A percentile compares a stretch with the other conserved stretches of the same genome.
These are phyloP conservation scores for Cystofilobasidium macerans DNA, from an alignment of 768 basidiomycete genomes.

Conservation along the genomic window DNA sequence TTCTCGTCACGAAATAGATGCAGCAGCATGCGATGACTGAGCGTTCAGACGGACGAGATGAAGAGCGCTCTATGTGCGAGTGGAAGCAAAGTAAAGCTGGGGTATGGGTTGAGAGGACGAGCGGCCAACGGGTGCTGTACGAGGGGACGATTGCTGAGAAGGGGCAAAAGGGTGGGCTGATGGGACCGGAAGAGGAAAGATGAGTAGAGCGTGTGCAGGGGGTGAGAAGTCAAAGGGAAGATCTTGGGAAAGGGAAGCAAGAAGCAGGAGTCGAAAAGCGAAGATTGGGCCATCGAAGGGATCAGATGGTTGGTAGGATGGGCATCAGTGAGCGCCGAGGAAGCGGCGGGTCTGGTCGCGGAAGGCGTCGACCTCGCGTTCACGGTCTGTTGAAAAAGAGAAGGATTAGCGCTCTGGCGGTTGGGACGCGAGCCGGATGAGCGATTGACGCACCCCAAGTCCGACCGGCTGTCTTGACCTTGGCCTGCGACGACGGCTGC, in stretches of 20 bases:
- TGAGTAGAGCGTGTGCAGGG: background rate
- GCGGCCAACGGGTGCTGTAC: background rate
- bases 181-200: background rate
- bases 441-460: background rate
- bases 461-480: background rate
- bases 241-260: no score
- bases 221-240: no score
- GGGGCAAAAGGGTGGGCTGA: background rate
- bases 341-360: background rate
- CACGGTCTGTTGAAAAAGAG: background rate
- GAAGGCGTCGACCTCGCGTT: background rate
- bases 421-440: background rate
- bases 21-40: no score
- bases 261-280: no score
- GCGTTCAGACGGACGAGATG: no score
- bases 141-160: background rate
- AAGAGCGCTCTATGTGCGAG: no score
- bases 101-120: background rate
- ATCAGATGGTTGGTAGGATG: no score
- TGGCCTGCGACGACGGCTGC: no score
- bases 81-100: no score
- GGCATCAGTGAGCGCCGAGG: background rate
- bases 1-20: no score
- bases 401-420: background rate
- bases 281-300: no score